phyloP scores from a whole-genome alignment of 352 stramenopile species.

The Thalassiosira ordinaria region DNA sequence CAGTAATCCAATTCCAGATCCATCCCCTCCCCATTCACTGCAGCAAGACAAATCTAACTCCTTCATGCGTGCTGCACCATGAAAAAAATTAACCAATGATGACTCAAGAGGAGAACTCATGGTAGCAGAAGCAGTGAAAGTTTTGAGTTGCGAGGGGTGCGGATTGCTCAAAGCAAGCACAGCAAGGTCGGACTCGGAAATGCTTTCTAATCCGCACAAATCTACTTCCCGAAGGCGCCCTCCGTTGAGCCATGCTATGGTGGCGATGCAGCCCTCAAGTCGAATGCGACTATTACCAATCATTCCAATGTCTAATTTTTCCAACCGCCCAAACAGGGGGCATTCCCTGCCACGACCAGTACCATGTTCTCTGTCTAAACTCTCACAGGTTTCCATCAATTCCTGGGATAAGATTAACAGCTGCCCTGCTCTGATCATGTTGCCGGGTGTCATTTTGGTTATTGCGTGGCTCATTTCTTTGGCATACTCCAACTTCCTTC shows the following conservation, averaged over 20 bases:
- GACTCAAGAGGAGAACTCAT: neutral
- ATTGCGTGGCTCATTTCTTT: neutral
- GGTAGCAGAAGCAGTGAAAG: neutral
- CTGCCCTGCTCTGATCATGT: neutral
- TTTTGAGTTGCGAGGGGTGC: neutral
- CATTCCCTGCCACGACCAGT: neutral
- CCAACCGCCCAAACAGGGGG: slow-evolving; percentile 13
- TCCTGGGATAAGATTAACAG: neutral
- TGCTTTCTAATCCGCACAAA: neutral
- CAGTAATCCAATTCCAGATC: neutral
- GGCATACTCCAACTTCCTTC: neutral
- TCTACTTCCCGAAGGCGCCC: slow-evolving; percentile 24
- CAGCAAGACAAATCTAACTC: slow-evolving; percentile 12
- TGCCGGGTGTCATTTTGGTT: neutral
- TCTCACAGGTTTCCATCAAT: neutral
- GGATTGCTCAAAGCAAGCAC: neutral
- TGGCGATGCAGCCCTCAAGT: slow-evolving; percentile 9
- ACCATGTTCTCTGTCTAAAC: neutral
- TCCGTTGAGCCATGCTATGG: slow-evolving; percentile 40
- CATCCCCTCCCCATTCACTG: neutral
- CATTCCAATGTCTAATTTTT: slow-evolving; percentile 24
- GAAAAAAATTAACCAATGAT: neutral
- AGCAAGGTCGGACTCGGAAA: neutral
- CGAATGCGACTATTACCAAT: slow-evolving; percentile 10
- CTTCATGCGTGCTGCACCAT: neutral